Conservation (phyloP, 148 eudicot species). For the Amaranthus palmeri region DNA sequence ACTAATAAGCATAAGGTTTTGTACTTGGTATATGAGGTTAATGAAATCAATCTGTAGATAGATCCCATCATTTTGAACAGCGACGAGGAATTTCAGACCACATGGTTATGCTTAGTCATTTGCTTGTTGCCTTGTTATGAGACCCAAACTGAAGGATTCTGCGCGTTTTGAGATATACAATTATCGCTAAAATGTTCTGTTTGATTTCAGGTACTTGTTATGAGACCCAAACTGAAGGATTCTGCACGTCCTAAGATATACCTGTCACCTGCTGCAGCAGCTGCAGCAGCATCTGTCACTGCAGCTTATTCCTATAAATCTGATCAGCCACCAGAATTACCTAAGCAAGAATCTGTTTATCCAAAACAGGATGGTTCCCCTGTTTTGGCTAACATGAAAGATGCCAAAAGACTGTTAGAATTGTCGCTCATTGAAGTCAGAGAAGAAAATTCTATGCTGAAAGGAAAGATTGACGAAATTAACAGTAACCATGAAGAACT, state of each 20-base stretch:
- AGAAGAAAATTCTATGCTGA: constrained; percentile 57
- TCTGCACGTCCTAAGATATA: constrained; percentile 65
- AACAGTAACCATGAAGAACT: constrained; percentile 60
- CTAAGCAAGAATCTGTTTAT: constrained; percentile 29
- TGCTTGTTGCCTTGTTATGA: constrained; percentile 41
- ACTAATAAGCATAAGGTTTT: background rate
- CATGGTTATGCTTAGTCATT: background rate
- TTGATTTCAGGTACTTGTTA: constrained; percentile 54
- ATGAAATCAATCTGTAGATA: background rate
- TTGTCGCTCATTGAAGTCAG: constrained; percentile 50
- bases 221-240: constrained; percentile 80
- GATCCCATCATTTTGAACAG: background rate
- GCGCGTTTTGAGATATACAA: constrained; percentile 58
- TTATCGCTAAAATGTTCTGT: background rate
- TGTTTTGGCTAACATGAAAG: constrained; percentile 34
- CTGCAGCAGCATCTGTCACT: constrained; percentile 95
- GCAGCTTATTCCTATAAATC: constrained; percentile 74
- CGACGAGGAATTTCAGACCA: background rate
- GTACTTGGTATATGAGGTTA: background rate
- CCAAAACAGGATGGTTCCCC: constrained; percentile 33
- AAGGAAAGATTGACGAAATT: constrained; percentile 63
- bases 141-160: constrained; percentile 66
- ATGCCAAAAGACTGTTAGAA: constrained; percentile 56
- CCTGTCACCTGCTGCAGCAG: constrained; percentile 92
- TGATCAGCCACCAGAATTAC: constrained; percentile 37